phyloP scores from a whole-genome alignment of 2,329 filamentous ascomycete genomes.

The Ceratocystiopsis sp. region DNA sequence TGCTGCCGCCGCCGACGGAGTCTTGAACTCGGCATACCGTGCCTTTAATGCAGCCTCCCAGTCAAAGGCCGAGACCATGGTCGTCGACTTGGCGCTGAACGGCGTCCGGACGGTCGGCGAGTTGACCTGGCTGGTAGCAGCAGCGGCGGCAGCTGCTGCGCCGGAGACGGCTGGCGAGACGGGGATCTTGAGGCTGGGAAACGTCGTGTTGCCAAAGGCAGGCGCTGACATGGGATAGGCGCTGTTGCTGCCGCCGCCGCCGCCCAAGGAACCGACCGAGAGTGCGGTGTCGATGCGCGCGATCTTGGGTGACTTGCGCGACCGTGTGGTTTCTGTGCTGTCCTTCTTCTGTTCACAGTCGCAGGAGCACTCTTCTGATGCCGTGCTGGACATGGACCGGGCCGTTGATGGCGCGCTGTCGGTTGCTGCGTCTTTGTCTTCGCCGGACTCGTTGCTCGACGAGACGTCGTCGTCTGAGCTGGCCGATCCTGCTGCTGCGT shows the following conservation, averaged over 20 bases:
- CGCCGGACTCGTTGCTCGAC: constrained; percentile 9
- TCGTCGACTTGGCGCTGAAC: constrained; percentile 41
- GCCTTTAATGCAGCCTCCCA: constrained; percentile 59
- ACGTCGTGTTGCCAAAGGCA: constrained; percentile 40
- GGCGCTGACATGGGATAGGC: constrained; percentile 41
- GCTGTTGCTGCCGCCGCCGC: constrained; percentile 11
- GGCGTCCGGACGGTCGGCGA: constrained; percentile 61
- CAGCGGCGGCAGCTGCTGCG: no score
- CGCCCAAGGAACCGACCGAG: constrained; percentile 29
- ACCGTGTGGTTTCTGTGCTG: constrained; percentile 18
- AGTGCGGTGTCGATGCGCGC: constrained; percentile 20
- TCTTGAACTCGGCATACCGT: constrained; percentile 41
- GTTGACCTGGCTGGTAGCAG: constrained; percentile 22
- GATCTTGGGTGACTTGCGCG: constrained; percentile 29
- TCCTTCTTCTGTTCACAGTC: constrained; percentile 27
- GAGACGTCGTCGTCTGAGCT: constrained; percentile 16
- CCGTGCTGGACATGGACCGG: constrained; percentile 23
- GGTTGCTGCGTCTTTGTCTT: constrained; percentile 11
- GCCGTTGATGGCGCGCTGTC: constrained; percentile 38
- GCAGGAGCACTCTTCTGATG: constrained; percentile 39
- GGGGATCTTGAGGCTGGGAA: constrained; percentile 58
- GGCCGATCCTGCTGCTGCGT: constrained; percentile 14
- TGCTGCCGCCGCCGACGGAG: constrained; percentile 9
- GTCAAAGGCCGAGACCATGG: constrained; percentile 54
- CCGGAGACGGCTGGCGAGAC: constrained; percentile 45